A percentile compares a stretch with the other conserved stretches of the same genome.
Conservation (phyloP, 2,329 filamentous ascomycete species). For the Aureobasidium musti region DNA sequence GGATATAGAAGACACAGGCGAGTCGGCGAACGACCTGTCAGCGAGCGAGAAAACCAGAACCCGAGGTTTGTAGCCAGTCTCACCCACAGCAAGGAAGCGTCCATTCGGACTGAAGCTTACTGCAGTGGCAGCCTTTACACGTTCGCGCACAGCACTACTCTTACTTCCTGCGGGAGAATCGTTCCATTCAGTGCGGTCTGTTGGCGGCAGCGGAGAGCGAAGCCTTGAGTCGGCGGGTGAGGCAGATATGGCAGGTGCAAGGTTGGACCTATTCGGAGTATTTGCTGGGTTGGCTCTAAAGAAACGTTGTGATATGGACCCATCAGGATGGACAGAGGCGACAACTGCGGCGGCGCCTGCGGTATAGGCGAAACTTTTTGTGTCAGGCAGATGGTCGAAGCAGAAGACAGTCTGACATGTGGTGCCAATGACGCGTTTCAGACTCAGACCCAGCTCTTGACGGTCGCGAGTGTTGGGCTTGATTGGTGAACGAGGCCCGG, state of each 20-base stretch:
- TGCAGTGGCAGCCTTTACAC: slow-evolving; percentile 92
- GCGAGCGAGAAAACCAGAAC: slow-evolving; percentile 85
- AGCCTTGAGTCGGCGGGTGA: slow-evolving; percentile 15
- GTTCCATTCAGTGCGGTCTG: slow-evolving; percentile 47
- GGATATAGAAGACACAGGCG: slow-evolving; percentile 78
- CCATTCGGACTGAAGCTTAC: slow-evolving; percentile 86
- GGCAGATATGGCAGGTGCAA: background rate
- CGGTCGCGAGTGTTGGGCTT: slow-evolving; percentile 5
- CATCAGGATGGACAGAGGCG: slow-evolving; percentile 70
- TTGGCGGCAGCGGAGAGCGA: slow-evolving; percentile 9
- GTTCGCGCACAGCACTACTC: slow-evolving; percentile 84
- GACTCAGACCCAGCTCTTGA: slow-evolving; percentile 29
- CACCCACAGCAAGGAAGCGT: slow-evolving; percentile 84
- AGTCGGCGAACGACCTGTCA: slow-evolving; percentile 74
- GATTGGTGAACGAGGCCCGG: slow-evolving; percentile 22
- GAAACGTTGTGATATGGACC: slow-evolving; percentile 73
- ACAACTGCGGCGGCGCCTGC: slow-evolving; percentile 93
- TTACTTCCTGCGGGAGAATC: slow-evolving; percentile 63
- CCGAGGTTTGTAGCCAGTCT: slow-evolving; percentile 89
- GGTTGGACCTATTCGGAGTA: background rate
- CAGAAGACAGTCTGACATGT: slow-evolving; percentile 82
- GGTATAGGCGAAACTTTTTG: slow-evolving; percentile 77
- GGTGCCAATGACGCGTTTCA: slow-evolving; percentile 76
- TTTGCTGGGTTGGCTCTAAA: slow-evolving; percentile 65
- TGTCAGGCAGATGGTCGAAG: slow-evolving; percentile 76